Evolutionary conservation across 495 filamentous ascomycete genomes (phyloP).

Genomic region (Aspergillus affinis): DNA sequence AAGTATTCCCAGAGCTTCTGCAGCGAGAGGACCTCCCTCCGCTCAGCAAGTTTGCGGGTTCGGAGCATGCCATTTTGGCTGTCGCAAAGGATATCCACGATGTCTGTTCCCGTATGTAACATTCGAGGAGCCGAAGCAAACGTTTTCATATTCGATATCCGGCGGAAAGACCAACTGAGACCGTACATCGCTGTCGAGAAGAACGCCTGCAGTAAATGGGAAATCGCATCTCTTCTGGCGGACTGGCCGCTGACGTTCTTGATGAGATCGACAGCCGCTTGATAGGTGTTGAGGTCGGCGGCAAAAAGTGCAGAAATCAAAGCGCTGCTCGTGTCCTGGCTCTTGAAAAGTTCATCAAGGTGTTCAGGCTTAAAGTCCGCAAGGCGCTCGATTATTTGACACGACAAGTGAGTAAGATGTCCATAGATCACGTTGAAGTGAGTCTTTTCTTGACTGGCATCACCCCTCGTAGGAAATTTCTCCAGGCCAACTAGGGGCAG

Average conservation of each 20-base stretch:
- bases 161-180: conserved; percentile 58
- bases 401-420: conserved; percentile 66
- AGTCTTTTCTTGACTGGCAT: conserved; percentile 51
- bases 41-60: conserved; percentile 54
- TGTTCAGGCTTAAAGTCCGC: conserved; percentile 67
- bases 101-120: conserved; percentile 70
- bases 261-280: conserved; percentile 74
- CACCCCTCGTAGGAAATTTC: conserved; percentile 57
- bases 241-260: conserved; percentile 73
- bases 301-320: conserved; percentile 69
- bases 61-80: conserved; percentile 76
- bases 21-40: conserved; percentile 61
- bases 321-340: conserved; percentile 60
- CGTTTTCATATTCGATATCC: conserved; percentile 55
- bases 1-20: conserved; percentile 76
- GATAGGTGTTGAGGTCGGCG: conserved; percentile 66
- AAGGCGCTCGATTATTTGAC: conserved; percentile 71
- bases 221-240: conserved; percentile 71
- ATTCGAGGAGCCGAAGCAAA: conserved; percentile 69
- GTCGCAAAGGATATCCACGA: conserved; percentile 81
- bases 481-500: conserved; percentile 69
- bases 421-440: conserved; percentile 75
- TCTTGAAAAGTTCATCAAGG: conserved; percentile 63
- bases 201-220: conserved; percentile 62
- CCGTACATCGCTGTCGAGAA: conserved; percentile 62